Base-by-base conservation (phyloP, 306 rosid species). In the Lathyrus tuberosus region DNA sequence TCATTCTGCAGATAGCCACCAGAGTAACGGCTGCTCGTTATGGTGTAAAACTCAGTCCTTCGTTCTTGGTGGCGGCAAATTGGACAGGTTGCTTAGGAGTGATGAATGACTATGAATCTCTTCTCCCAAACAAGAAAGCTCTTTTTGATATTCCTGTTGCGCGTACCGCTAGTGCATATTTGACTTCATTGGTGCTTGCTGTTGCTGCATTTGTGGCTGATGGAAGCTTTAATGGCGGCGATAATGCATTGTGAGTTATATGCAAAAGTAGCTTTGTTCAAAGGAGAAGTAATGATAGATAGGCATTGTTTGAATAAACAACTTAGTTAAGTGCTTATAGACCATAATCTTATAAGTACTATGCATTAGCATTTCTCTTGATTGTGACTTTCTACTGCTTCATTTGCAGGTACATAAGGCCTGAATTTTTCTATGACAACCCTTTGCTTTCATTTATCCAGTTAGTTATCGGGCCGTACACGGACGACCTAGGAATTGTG, bases 71-170 rank as follows among this genome's bases (percentile, higher is more conserved):
- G 60, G 96, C 98, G 41, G 90, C 98, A 8, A 93, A 70, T 74
- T 93, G 97, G 98, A 93, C 96, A 1, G 98, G 97, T 35, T 93
- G 96, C 80, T 59, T 90, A 65, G 98, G 98, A 71, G 97, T 90
- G 79, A 90, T 93, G 85, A 93, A 93, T 70, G 86, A 93, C 79
- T 93, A 93, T 30, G 98, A 93, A 43, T 90, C 93, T 1, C 88
- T 86, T 49, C 89, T 90, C 64, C 96, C 96, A 3, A 93, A 84
- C 78, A 90, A 86, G 87, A 80, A 85, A 76, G 98, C 96, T 48
- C 89, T 90, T 18, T 90, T 93, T 58, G 98, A 93, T 70, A 90
- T 93, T 74, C 96, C 96, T 0, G 91, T 90, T 14, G 98, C 93
- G 1, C 93, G 98, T 15, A 85, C 97, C 0, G 93, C 96, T 37